Conservation (phyloP, 148 eudicot genomes). For the Arctostaphylos glauca region DNA sequence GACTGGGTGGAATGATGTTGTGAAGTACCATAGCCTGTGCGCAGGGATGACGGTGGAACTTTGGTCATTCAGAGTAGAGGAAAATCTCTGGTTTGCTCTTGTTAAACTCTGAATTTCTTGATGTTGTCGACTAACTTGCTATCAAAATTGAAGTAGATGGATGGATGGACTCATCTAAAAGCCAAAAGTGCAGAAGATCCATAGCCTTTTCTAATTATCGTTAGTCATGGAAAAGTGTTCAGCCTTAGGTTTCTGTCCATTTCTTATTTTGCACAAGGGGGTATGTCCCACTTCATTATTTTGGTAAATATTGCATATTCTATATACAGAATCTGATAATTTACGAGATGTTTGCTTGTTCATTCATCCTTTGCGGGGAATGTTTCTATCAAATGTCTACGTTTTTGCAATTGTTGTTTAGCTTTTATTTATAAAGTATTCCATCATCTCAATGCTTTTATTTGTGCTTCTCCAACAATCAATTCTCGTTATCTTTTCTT, state of each 20-base stretch:
- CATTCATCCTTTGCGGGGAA: background rate
- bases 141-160: no score
- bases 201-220: no score
- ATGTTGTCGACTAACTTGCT: no score
- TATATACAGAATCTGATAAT: background rate
- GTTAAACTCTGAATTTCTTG: background rate
- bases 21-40: background rate
- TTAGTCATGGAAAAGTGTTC: no score
- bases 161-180: no score
- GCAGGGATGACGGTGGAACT: background rate
- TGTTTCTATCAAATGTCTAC: background rate
- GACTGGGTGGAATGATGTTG: background rate
- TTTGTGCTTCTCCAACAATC: no score
- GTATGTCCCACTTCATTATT: background rate
- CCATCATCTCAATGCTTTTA: no score
- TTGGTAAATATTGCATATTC: background rate
- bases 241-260: no score
- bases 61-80: background rate
- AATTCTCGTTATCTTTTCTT: no score
- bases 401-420: background rate
- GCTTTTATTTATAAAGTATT: no score
- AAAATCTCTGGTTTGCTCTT: background rate
- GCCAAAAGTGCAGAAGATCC: no score
- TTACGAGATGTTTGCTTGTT: background rate
- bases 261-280: no score